Percentiles rank a stretch among this genome's conserved stretches.
These are phyloP conservation scores for Neophaeococcomyces mojaviensis DNA, from an alignment of 2,329 filamentous ascomycete genomes.

Conservation along the genomic window DNA sequence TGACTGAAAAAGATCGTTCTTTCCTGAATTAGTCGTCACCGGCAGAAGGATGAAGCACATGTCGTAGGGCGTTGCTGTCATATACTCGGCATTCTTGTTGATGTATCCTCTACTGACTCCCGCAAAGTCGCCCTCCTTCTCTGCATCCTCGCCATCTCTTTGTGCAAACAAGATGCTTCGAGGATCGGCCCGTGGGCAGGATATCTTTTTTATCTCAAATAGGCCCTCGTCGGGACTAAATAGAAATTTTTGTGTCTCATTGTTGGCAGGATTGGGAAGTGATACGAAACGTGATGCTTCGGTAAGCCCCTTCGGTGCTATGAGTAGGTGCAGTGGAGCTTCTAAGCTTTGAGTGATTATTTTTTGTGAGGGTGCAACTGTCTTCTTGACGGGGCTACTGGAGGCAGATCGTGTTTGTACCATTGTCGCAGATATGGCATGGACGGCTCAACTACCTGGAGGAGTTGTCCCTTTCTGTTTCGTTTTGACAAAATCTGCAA, in stretches of 20 bases:
- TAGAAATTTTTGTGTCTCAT: slow-evolving; percentile 44
- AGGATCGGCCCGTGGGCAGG: slow-evolving; percentile 42
- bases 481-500: background rate
- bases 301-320: slow-evolving; percentile 49
- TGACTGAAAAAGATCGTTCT: slow-evolving; percentile 40
- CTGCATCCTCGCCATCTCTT: background rate
- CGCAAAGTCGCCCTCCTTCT: slow-evolving; percentile 3
- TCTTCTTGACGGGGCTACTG: slow-evolving; percentile 18
- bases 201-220: slow-evolving; percentile 54
- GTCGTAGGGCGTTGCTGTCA: slow-evolving; percentile 76
- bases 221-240: slow-evolving; percentile 53
- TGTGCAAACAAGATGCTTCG: slow-evolving; percentile 50
- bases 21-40: slow-evolving; percentile 40
- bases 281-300: slow-evolving; percentile 48
- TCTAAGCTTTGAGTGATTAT: slow-evolving; percentile 6
- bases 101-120: slow-evolving; percentile 42
- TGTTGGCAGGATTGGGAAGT: slow-evolving; percentile 48
- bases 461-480: background rate
- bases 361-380: slow-evolving; percentile 1
- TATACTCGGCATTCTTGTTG: slow-evolving; percentile 64
- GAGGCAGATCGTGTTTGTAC: slow-evolving; percentile 17
- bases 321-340: slow-evolving; percentile 42
- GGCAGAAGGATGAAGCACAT: slow-evolving; percentile 77
- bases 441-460: background rate
- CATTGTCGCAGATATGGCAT: background rate